These are phyloP conservation scores for Mycena filopes DNA, from an alignment of 768 basidiomycete genomes.

Conservation along the genomic window DNA sequence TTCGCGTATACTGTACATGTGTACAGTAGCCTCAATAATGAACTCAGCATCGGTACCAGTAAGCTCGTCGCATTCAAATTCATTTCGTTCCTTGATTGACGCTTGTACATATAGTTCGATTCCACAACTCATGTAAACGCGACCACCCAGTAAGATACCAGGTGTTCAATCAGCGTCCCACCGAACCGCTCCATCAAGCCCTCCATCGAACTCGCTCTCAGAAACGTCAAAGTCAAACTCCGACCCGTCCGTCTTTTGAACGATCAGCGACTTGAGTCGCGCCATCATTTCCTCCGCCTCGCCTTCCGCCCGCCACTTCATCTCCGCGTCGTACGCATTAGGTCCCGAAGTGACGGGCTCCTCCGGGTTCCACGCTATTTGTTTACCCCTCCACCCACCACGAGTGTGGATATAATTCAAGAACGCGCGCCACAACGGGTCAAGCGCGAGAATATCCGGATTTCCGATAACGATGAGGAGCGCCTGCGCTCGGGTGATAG, in stretches of 20 bases:
- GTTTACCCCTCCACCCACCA: constrained; percentile 65
- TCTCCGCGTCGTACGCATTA: constrained; percentile 24
- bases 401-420: constrained; percentile 65
- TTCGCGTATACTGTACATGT: too few relatives aligned
- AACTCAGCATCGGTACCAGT: too few relatives aligned
- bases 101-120: too few relatives aligned
- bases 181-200: constrained; percentile 27
- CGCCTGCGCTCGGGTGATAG: constrained; percentile 70
- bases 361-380: constrained; percentile 61
- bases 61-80: too few relatives aligned
- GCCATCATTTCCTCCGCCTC: constrained; percentile 37
- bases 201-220: constrained; percentile 25
- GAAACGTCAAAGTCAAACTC: constrained; percentile 35
- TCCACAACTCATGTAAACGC: too few relatives aligned
- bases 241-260: constrained; percentile 31
- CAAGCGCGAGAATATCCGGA: constrained; percentile 65
- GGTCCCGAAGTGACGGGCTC: constrained; percentile 39
- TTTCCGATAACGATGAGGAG: constrained; percentile 71
- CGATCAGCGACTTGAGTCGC: constrained; percentile 34
- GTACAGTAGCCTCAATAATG: too few relatives aligned
- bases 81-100: too few relatives aligned
- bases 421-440: constrained; percentile 71
- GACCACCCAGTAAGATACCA: too few relatives aligned
- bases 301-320: constrained; percentile 28
- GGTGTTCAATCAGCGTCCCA: constrained; percentile 39